Evolutionary conservation across 139 green algal genomes (phyloP).

Genomic region (Chlamydomonas sp.): DNA sequence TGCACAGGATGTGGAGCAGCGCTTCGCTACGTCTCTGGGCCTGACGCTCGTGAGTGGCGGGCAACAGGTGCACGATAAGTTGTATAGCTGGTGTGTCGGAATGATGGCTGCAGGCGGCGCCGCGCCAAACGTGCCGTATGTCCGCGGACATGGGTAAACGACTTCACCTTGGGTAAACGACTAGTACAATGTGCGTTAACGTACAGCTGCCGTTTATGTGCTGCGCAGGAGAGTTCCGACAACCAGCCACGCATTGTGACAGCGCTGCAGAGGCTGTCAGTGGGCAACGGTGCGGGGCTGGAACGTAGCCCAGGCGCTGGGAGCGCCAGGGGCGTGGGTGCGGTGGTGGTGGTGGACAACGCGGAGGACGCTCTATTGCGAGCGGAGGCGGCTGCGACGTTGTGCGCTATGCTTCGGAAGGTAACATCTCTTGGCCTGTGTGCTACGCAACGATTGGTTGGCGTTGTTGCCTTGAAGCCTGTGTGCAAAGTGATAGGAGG

Average conservation of each 20-base stretch:
- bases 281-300: too few relatives aligned
- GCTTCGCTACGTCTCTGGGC: not conserved
- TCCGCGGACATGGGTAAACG: too few relatives aligned
- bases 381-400: not conserved
- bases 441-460: too few relatives aligned
- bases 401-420: slow-evolving; percentile 1
- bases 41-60: not conserved
- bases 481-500: too few relatives aligned
- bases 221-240: too few relatives aligned
- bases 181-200: not conserved
- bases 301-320: not conserved
- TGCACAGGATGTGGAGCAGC: not conserved
- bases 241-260: not conserved
- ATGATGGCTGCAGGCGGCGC: too few relatives aligned
- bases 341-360: slow-evolving; percentile 20
- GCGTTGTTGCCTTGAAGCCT: too few relatives aligned
- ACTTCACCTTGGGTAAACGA: too few relatives aligned
- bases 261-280: not conserved
- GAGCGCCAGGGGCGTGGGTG: not conserved
- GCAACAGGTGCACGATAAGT: not conserved
- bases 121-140: too few relatives aligned
- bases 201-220: not conserved
- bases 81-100: too few relatives aligned
- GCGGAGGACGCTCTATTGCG: not conserved
- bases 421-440: not conserved